Conservation (phyloP, 1,139 yeast species). For the Geotrichum restrictum region DNA sequence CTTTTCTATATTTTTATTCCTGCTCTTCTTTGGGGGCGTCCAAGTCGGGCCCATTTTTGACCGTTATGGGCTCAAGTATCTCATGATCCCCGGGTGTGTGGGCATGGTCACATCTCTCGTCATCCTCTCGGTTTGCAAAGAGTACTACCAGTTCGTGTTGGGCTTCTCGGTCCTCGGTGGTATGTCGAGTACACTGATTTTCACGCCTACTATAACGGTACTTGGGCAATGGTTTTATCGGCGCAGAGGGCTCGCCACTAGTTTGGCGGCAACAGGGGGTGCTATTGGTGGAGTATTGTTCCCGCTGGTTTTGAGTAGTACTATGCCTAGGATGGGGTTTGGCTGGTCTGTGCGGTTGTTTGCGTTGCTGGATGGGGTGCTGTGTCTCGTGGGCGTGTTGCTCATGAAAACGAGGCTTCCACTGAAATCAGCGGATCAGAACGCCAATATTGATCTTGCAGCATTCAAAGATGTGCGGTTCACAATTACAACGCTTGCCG, state of each 20-base stretch:
- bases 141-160: conserved; percentile 57
- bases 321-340: conserved; percentile 50
- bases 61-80: conserved; percentile 33
- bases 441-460: conserved; percentile 40
- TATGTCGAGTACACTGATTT: conserved; percentile 52
- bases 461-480: conserved; percentile 45
- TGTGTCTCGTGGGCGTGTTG: conserved; percentile 40
- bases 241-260: conserved; percentile 54
- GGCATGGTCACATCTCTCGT: conserved; percentile 50
- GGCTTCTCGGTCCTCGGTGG: conserved; percentile 57
- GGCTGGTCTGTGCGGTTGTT: conserved; percentile 59
- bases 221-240: conserved; percentile 60
- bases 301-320: conserved; percentile 51
- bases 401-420: conserved; percentile 43
- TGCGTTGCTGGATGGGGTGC: conserved; percentile 45
- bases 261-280: conserved; percentile 60
- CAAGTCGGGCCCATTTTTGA: conserved; percentile 63
- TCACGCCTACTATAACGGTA: conserved; percentile 59
- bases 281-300: conserved; percentile 59
- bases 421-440: conserved; percentile 34
- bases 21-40: conserved; percentile 56
- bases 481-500: conserved; percentile 43
- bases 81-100: conserved; percentile 45
- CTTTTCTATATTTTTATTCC: conserved; percentile 54
- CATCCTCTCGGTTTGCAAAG: conserved; percentile 50